Percentiles rank a stretch among this genome's conserved stretches.
These are phyloP conservation scores for Dioszegia hungarica DNA, from an alignment of 768 basidiomycete species.

Conservation along the genomic window DNA sequence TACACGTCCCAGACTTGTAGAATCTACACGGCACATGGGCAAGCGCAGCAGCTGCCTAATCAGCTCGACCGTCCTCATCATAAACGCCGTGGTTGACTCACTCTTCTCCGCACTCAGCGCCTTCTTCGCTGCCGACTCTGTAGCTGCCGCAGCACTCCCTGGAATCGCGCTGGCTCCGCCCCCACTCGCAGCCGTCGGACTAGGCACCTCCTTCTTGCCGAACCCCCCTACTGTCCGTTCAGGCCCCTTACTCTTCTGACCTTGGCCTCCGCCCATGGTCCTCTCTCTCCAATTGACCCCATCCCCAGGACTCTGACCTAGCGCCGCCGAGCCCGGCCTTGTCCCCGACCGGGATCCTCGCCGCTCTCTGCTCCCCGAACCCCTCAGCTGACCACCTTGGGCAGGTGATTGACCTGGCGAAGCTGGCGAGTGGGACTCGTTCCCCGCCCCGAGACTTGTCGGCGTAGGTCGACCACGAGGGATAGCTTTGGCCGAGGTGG, in stretches of 20 bases:
- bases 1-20: constrained; percentile 85
- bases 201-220: constrained; percentile 25
- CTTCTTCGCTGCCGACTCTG: background rate
- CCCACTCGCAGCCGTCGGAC: constrained; percentile 6
- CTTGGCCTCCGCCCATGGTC: background rate
- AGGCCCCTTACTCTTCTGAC: constrained; percentile 11
- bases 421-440: constrained; percentile 1
- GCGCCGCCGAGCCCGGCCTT: too few relatives aligned
- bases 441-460: too few relatives aligned
- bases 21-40: constrained; percentile 98
- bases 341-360: background rate
- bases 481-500: constrained; percentile 17
- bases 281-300: constrained; percentile 4
- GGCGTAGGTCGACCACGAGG: constrained; percentile 19
- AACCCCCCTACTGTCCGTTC: constrained; percentile 39
- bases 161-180: constrained; percentile 20
- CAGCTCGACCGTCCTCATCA: background rate
- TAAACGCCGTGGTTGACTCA: background rate
- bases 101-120: constrained; percentile 10
- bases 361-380: background rate
- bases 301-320: constrained; percentile 7
- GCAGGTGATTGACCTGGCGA: constrained; percentile 8
- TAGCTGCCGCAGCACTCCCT: constrained; percentile 20
- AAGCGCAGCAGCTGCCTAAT: constrained; percentile 49
- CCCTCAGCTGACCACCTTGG: background rate